A percentile compares a stretch with the other conserved stretches of the same genome.
phyloP scores from a whole-genome alignment of 2,329 filamentous ascomycete genomes.

The Incumbomyces delicatus region DNA sequence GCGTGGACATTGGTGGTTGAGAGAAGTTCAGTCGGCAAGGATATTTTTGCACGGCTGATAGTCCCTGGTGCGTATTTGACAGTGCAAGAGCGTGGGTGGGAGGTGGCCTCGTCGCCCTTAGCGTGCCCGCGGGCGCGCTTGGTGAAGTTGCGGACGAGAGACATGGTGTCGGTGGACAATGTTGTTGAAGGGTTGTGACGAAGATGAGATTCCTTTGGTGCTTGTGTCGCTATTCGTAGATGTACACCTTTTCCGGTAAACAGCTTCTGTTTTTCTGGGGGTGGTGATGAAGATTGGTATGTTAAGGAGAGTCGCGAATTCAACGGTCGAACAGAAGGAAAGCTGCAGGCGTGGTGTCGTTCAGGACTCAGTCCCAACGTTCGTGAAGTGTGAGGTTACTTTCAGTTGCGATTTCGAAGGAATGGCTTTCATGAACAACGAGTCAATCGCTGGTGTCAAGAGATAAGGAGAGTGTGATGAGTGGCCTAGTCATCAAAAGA shows the following conservation, averaged over 20 bases:
- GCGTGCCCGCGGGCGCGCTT: slow-evolving; percentile 31
- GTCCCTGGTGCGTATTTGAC: slow-evolving; percentile 35
- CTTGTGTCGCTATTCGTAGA: background rate
- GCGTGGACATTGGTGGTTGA: slow-evolving; percentile 95
- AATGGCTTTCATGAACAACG: slow-evolving; percentile 3
- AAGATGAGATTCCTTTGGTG: background rate
- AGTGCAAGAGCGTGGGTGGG: slow-evolving; percentile 36
- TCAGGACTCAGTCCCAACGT: slow-evolving; percentile 4
- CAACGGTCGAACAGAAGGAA: background rate
- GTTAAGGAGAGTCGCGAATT: background rate
- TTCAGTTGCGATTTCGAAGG: background rate
- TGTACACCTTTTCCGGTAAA: background rate
- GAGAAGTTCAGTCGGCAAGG: slow-evolving; percentile 71
- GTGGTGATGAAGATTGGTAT: background rate
- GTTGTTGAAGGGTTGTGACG: background rate
- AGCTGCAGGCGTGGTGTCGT: background rate
- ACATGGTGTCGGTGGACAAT: slow-evolving; percentile 18
- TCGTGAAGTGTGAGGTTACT: too few relatives aligned
- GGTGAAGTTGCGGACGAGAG: slow-evolving; percentile 37
- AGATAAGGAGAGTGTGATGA: background rate
- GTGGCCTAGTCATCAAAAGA: too few relatives aligned
- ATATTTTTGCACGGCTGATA: slow-evolving; percentile 54
- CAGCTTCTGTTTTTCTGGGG: too few relatives aligned
- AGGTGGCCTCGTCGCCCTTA: slow-evolving; percentile 34
- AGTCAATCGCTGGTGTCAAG: slow-evolving; percentile 2